Evolutionary conservation across 2,329 filamentous ascomycete species (phyloP).

Genomic region (Colletotrichum sp.): DNA sequence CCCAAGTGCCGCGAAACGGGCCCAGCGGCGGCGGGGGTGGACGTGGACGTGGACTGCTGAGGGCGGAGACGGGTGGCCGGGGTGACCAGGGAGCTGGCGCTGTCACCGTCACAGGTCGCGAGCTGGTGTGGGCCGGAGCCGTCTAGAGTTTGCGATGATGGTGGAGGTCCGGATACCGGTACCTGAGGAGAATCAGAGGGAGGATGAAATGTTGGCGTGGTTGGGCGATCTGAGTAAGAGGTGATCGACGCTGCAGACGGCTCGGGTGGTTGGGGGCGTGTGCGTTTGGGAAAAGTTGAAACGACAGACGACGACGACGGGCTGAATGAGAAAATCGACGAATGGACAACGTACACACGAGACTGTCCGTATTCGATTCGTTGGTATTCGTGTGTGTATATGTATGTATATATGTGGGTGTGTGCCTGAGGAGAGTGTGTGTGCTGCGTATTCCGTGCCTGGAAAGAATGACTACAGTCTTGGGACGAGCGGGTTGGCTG

Average conservation of each 20-base stretch:
- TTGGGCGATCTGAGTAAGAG: slow-evolving; percentile 2
- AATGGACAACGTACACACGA: not conserved
- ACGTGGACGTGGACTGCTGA: not conserved
- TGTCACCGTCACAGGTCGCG: slow-evolving; percentile 7
- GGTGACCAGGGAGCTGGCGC: slow-evolving; percentile 8
- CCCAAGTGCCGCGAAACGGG: slow-evolving; percentile 1
- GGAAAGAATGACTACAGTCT: not conserved
- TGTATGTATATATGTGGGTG: not conserved
- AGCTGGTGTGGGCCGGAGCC: slow-evolving; percentile 12
- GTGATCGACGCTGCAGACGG: slow-evolving; percentile 14
- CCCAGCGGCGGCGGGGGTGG: not conserved
- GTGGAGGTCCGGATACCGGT: not conserved
- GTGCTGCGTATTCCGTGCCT: not conserved
- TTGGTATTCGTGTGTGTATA: not conserved
- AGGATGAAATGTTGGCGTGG: not conserved
- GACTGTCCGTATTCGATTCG: not conserved
- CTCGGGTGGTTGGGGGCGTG: slow-evolving; percentile 1
- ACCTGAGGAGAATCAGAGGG: not conserved
- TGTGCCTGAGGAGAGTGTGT: not conserved
- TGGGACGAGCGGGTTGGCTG: not conserved
- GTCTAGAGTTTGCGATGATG: not conserved
- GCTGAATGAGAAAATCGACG: not conserved
- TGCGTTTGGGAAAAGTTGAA: not conserved
- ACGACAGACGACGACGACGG: not conserved
- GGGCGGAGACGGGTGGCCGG: not conserved